These are phyloP conservation scores for Sclerotinia subarctica DNA, from an alignment of 2,329 filamentous ascomycete species.

Conservation along the genomic window DNA sequence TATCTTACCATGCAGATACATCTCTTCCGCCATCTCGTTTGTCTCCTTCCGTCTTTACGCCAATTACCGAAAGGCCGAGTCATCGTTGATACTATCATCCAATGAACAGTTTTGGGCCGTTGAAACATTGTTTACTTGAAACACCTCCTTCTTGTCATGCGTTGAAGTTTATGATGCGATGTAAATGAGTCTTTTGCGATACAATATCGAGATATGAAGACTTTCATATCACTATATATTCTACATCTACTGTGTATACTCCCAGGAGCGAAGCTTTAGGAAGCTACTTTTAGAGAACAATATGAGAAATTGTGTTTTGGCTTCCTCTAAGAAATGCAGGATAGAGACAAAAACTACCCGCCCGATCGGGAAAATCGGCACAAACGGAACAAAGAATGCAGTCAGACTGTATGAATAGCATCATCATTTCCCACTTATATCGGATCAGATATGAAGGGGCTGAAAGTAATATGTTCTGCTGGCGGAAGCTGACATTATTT, in stretches of 20 bases:
- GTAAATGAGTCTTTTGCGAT: background rate
- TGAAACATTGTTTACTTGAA: conserved; percentile 2
- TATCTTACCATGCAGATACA: background rate
- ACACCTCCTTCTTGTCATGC: background rate
- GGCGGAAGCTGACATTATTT: conserved; percentile 1
- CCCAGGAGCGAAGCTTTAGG: background rate
- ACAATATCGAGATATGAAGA: background rate
- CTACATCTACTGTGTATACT: background rate
- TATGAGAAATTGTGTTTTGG: too few species aligned
- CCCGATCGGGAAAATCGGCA: conserved; percentile 1
- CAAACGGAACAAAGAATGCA: background rate
- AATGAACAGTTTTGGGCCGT: background rate
- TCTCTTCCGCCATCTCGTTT: background rate
- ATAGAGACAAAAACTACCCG: background rate
- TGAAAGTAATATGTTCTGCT: background rate
- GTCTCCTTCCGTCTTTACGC: background rate
- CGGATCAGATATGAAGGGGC: conserved; percentile 5
- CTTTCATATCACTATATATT: background rate
- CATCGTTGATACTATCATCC: background rate
- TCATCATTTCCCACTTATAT: conserved; percentile 5
- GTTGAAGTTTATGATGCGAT: background rate
- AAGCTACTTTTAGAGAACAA: too few species aligned
- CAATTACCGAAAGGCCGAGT: background rate
- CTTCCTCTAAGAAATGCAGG: background rate
- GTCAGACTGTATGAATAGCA: background rate